These are phyloP conservation scores for Penstemon newberryi DNA, from an alignment of 257 asterid genomes.

Conservation along the genomic window DNA sequence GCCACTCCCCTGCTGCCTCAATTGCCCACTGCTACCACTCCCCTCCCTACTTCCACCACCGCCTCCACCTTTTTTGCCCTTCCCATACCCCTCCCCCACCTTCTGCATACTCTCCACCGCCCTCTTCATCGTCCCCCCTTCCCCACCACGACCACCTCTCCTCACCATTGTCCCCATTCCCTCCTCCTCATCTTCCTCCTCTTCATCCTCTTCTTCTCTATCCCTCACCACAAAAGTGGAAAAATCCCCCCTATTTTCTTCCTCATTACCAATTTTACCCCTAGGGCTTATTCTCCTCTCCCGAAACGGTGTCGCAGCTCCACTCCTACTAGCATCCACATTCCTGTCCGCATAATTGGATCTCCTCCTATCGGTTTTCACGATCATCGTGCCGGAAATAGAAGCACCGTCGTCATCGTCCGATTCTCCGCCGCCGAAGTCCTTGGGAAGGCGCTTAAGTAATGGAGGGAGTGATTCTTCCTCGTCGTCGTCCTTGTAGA, in stretches of 20 bases:
- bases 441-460: slow-evolving; percentile 86
- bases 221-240: slow-evolving; percentile 84
- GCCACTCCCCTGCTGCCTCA: slow-evolving; percentile 62
- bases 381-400: slow-evolving; percentile 81
- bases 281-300: slow-evolving; percentile 41
- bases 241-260: slow-evolving; percentile 50
- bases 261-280: slow-evolving; percentile 52
- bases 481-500: slow-evolving; percentile 65
- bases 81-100: slow-evolving; percentile 69
- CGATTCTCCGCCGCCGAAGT: slow-evolving; percentile 65
- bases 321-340: slow-evolving; percentile 34
- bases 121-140: slow-evolving; percentile 78
- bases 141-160: slow-evolving; percentile 47
- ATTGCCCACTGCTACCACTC: slow-evolving; percentile 39
- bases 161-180: slow-evolving; percentile 76
- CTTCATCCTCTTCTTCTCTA: slow-evolving; percentile 41
- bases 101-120: slow-evolving; percentile 97
- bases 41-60: slow-evolving; percentile 32
- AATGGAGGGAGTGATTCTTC: slow-evolving; percentile 86
- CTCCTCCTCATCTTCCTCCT: slow-evolving; percentile 53
- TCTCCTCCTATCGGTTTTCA: slow-evolving; percentile 54
- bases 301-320: slow-evolving; percentile 35
- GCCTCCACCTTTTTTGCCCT: slow-evolving; percentile 48
- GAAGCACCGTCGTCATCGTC: slow-evolving; percentile 41
- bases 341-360: slow-evolving; percentile 39